These are phyloP conservation scores for Xylaria sp. DNA, from an alignment of 2,329 filamentous ascomycete species.

Conservation along the genomic window DNA sequence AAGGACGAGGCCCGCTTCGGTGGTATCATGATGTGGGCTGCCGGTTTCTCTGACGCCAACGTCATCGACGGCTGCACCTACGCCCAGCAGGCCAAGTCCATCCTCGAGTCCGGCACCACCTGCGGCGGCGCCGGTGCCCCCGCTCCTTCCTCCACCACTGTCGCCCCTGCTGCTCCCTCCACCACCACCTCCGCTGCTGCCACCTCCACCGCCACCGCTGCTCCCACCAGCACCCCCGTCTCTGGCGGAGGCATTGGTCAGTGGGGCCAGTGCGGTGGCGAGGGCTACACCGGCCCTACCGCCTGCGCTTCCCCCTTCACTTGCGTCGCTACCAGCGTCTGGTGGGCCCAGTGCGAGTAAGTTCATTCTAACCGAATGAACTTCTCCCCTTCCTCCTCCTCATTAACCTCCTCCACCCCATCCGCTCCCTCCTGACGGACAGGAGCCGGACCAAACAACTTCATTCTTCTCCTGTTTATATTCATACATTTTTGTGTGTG, in stretches of 20 bases:
- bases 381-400: too few relatives aligned
- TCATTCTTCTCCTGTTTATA: too few relatives aligned
- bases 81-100: conserved; percentile 30
- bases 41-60: conserved; percentile 36
- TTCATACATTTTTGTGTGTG: too few relatives aligned
- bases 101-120: conserved; percentile 31
- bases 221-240: neutral
- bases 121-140: conserved; percentile 16
- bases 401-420: too few relatives aligned
- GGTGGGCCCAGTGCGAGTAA: conserved; percentile 20
- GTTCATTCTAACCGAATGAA: neutral
- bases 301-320: conserved; percentile 17
- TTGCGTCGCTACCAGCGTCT: conserved; percentile 11
- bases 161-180: neutral
- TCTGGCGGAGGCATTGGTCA: conserved; percentile 9
- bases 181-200: neutral
- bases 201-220: neutral
- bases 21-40: conserved; percentile 40
- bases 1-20: conserved; percentile 31
- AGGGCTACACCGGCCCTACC: conserved; percentile 19
- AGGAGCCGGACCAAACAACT: too few relatives aligned
- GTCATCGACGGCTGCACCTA: conserved; percentile 36
- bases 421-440: too few relatives aligned
- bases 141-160: neutral
- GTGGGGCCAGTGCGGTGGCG: conserved; percentile 22